These are phyloP conservation scores for Aspergillus alliaceus DNA, from an alignment of 2,329 filamentous ascomycete genomes.

Conservation along the genomic window DNA sequence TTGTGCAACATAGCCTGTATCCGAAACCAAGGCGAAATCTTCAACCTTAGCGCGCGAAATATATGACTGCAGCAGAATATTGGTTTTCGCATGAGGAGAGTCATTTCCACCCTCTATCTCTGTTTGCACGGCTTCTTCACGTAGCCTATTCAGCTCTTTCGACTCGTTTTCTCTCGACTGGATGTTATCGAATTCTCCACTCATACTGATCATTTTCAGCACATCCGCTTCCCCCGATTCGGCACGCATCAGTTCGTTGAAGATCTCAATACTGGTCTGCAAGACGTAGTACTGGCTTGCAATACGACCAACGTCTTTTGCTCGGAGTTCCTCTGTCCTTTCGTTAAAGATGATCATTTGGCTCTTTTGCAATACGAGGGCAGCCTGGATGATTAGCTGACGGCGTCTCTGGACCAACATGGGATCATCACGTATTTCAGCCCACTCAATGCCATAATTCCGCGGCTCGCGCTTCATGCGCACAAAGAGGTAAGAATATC, in stretches of 20 bases:
- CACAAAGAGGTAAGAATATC: slow-evolving; percentile 96
- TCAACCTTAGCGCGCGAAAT: slow-evolving; percentile 86
- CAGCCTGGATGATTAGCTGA: slow-evolving; percentile 84
- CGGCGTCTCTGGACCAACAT: slow-evolving; percentile 81
- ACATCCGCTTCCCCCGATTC: slow-evolving; percentile 87
- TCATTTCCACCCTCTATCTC: slow-evolving; percentile 70
- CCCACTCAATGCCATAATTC: slow-evolving; percentile 93
- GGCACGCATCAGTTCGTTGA: slow-evolving; percentile 91
- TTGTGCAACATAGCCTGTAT: slow-evolving; percentile 92
- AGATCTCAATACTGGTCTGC: slow-evolving; percentile 90
- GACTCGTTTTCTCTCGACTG: slow-evolving; percentile 88
- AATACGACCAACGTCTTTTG: slow-evolving; percentile 94
- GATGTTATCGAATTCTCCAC: slow-evolving; percentile 96
- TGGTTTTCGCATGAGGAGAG: slow-evolving; percentile 84
- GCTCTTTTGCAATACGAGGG: slow-evolving; percentile 80
- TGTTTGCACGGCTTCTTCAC: slow-evolving; percentile 70
- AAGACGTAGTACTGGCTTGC: slow-evolving; percentile 96
- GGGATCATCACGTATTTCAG: slow-evolving; percentile 84
- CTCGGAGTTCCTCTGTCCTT: slow-evolving; percentile 83
- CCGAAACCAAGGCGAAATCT: slow-evolving; percentile 90
- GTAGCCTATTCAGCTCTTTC: slow-evolving; percentile 77
- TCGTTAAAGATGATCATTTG: slow-evolving; percentile 99
- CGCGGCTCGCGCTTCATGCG: slow-evolving; percentile 91
- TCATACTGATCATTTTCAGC: slow-evolving; percentile 94
- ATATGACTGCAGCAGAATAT: slow-evolving; percentile 90